Evolutionary conservation across 2,329 filamentous ascomycete genomes (phyloP), one percentile per base, ranked within the genome.

Genomic region (Calonectria montana): DNA sequence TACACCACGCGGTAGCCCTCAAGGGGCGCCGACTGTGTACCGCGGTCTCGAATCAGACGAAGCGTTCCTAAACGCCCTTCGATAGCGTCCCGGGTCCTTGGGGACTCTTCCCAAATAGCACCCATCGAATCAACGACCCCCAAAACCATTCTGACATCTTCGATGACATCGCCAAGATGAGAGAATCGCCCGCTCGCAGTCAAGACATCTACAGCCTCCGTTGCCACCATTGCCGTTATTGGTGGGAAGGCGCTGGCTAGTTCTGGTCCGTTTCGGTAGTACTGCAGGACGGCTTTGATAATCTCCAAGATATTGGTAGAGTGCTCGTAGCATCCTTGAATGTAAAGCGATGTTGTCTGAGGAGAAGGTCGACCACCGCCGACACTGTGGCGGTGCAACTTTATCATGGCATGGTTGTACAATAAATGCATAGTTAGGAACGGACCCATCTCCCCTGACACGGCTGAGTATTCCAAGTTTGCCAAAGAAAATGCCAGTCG

Each of bases 351-450:
- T 15, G 88, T 80, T 35, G 83, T 78, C 2, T 86, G 83, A 0
- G 82, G 74, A 4, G 84, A 82, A 4, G 90, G 80, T 39, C 81
- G 82, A 13, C 70, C 74, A 7, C 75, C 77, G 15, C 84, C 82
- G 12, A 86, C 85, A 15, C 87, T 87, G 76, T 93, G 89, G 45
- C 93, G 88, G 76, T 93, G 92, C 35, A 94, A 84, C 74, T 91
- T 91, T 82, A 94, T 88, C 76, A 91, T 82, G 0, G 91, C 87
- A 57, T 90, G 88, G 79, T 93, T 88, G 79, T 92, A 92, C n/a
- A 94, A 83, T 31, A 92, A 84, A 80, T 94, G 92, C 81, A 93
- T 88, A 1, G 88, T 89, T 67, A 93, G 83, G 78, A 92, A 92
- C 0, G 87, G 87, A 6, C 91, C 91, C 2, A 88, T 84, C 74